Percentiles rank a stretch among this genome's conserved stretches.
Evolutionary conservation across 1,284 basidiomycete genomes (phyloP).

Genomic region (Trichosporon inkin): DNA sequence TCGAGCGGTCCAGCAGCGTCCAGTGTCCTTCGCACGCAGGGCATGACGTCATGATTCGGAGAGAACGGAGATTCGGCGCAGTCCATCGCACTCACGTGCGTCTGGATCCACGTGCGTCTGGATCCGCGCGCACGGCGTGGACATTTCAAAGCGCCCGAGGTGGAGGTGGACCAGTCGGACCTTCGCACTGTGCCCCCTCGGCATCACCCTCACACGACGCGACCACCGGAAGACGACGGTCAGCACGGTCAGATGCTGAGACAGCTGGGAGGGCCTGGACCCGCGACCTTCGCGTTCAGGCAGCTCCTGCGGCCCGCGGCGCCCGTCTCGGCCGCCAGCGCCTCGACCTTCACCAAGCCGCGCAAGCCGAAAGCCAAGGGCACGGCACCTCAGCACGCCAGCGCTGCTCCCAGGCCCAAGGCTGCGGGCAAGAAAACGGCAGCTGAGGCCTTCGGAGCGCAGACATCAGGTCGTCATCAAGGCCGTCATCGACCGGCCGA

Average conservation of each 20-base stretch:
- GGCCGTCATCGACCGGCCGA: no score
- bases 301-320: not conserved
- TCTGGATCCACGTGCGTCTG: no score
- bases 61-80: no score
- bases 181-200: not conserved
- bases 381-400: no score
- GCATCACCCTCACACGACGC: not conserved
- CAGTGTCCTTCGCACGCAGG: no score
- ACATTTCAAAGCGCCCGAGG: not conserved
- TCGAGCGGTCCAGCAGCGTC: no score
- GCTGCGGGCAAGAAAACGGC: no score
- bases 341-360: not conserved
- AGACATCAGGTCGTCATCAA: no score
- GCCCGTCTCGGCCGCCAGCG: not conserved
- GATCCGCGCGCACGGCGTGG: not conserved
- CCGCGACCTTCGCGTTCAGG: not conserved
- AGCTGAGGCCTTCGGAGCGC: no score
- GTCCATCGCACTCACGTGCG: no score
- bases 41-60: no score
- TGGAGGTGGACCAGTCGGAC: constrained; percentile 1
- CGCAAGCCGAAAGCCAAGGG: not conserved
- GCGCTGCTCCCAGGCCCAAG: no score
- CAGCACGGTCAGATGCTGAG: not conserved
- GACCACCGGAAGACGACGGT: not conserved
- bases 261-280: not conserved